Evolutionary conservation across 1,284 basidiomycete genomes (phyloP), one percentile per base, ranked within the genome.

Genomic region (Pseudozyma sp.): DNA sequence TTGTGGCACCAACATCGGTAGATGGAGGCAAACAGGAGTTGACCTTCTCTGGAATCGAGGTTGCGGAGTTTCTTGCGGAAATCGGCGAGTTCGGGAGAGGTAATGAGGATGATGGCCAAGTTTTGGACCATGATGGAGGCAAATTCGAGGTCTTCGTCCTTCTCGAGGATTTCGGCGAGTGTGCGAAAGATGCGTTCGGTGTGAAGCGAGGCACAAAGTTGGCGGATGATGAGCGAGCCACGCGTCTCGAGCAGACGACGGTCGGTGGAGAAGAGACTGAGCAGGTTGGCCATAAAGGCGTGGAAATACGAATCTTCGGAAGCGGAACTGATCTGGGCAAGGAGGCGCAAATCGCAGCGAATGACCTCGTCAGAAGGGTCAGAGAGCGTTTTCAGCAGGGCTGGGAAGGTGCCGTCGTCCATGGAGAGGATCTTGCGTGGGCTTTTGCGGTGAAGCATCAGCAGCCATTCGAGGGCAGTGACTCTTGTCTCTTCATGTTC

Each of bases 1-100:
- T 98, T 98, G 83, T 99, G 97, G 85, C 95, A 98, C 96, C 97
- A 99, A 43, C 94, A 97, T 40, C 94, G 89, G 84, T 99, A 99
- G 18, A 99, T 87, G 0, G 92, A 93, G 1, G 92, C 92, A 83
- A 99, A 99, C 25, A 99, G 86, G 8, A 90, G 90, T 86, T 97
- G 94, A 0, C 95, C 95, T 76, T 99, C 97, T 90, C 70, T 50
- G 44, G 81, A 94, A 81, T 99, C 97, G 51, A 97, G 86, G 78
- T 92, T 96, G 86, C 96, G 97, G 60, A 99, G 87, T 61, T 95
- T 88, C 83, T 93, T 92, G 62, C 97, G 89, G 86, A 99, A 97
- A 73, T 98, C 96, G 5, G 91, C 89, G 6, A 99, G 88, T 85
- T 99, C 96, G 0, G 95, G 95, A 8, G 95, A 95, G 3, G 96